Conservation (phyloP, 495 filamentous ascomycete genomes). For the Aspergillus diversus region DNA sequence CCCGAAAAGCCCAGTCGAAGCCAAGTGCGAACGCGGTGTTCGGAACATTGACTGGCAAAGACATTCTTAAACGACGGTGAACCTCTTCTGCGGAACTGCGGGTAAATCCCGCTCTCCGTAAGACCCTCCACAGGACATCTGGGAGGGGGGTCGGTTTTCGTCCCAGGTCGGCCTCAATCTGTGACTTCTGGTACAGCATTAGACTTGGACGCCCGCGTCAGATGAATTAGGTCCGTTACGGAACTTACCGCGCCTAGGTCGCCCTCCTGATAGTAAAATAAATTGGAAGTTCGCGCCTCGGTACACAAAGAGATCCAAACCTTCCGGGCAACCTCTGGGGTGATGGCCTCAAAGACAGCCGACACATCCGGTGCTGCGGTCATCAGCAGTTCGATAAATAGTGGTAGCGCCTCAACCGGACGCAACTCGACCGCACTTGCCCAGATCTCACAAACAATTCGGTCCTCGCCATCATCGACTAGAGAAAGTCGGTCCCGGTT, state of each 20-base stretch:
- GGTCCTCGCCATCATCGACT: not conserved
- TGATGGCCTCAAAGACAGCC: too few species aligned
- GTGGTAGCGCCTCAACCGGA: not conserved
- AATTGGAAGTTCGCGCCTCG: too few species aligned
- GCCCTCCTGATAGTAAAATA: too few species aligned
- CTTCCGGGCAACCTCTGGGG: too few species aligned
- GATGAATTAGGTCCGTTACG: too few species aligned
- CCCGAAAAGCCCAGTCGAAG: not conserved
- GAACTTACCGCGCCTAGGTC: too few species aligned
- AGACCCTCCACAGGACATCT: not conserved
- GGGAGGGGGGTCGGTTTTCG: not conserved
- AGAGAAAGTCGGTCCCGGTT: conserved; percentile 1
- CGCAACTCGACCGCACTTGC: not conserved
- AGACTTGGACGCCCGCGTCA: too few species aligned
- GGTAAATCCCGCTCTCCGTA: not conserved
- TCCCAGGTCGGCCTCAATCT: not conserved
- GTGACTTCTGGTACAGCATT: too few species aligned
- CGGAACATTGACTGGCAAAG: not conserved
- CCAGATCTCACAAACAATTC: conserved; percentile 6
- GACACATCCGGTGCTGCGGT: too few species aligned
- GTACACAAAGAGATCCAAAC: too few species aligned
- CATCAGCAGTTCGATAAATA: too few species aligned
- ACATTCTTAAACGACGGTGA: not conserved
- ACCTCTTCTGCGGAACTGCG: not conserved
- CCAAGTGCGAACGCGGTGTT: not conserved